Evolutionary conservation across 169 alveolate genomes (phyloP), one percentile per base, ranked within the genome.

Genomic region (Plasmodium gonderi): DNA sequence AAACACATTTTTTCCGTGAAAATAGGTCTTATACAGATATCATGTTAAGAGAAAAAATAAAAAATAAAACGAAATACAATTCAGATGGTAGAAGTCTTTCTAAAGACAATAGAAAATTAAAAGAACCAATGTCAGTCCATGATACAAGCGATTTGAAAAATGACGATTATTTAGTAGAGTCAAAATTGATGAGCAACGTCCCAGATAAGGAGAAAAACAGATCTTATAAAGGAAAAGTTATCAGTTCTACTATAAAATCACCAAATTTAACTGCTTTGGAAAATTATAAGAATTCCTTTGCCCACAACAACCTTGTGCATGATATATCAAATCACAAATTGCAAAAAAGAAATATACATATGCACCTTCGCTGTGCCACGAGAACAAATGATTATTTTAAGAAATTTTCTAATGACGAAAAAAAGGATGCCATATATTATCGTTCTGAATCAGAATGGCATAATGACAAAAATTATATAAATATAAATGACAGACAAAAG

Each of bases 21-120:
- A 74, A 74, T 74, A 31, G 80, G 36, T 74, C 31, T 38, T 36
- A 17, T 14, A 74, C 80, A 74, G 60, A 74, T 74, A 38, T 17
- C 49, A 33, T 74, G 42, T 74, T 17, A 9, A 33, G 64, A 20
- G 49, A 47, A 26, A n/a, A 14, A 44, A 33, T 40, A n/a, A 74
- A 9, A 74, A 74, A 74, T 11, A 26, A 74, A 38, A 47, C 26
- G 17, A 74, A 31, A n/a, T 8, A 38, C 4, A 31, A 40, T 29
- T 6, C 36, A 54, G 33, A 54, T 49, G 65, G 69, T 54, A 12
- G 69, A 54, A 31, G 69, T 5, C 69, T 31, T n/a, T 54, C 33
- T 4, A 54, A 54, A 54, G 69, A 2, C 69, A 54, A n/a, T 11
- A 20, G 23, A 23, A 54, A 54, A 54, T 54, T 54, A 31, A 31